Conservation (phyloP, 2,329 filamentous ascomycete species). For the Scedosporium dehoogii region DNA sequence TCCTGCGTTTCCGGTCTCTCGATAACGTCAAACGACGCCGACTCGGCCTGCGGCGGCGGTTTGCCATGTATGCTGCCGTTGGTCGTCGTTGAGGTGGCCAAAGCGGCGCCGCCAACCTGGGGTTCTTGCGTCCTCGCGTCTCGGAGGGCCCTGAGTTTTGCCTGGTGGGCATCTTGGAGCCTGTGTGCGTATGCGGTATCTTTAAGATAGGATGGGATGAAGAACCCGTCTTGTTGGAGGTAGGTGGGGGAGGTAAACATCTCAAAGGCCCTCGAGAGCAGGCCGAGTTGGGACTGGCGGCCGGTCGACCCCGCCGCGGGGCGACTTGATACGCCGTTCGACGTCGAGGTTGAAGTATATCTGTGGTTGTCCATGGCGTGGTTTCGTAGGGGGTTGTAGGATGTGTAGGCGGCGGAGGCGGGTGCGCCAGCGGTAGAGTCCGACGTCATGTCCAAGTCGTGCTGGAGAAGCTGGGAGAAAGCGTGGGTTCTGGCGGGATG, state of each 20-base stretch:
- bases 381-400: slow-evolving; percentile 9
- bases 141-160: slow-evolving; percentile 40
- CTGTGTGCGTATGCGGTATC: slow-evolving; percentile 69
- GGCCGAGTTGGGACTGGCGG: slow-evolving; percentile 21
- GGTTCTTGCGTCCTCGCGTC: slow-evolving; percentile 29
- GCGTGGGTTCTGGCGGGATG: slow-evolving; percentile 27
- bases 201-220: slow-evolving; percentile 75
- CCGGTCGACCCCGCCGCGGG: slow-evolving; percentile 1
- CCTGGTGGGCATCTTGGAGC: slow-evolving; percentile 55
- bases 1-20: slow-evolving; percentile 58
- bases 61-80: slow-evolving; percentile 20
- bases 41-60: background rate
- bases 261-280: slow-evolving; percentile 44
- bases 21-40: slow-evolving; percentile 62
- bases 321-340: slow-evolving; percentile 16
- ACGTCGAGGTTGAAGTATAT: slow-evolving; percentile 15
- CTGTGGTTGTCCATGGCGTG: slow-evolving; percentile 24
- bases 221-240: slow-evolving; percentile 26
- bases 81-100: slow-evolving; percentile 9
- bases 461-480: slow-evolving; percentile 47
- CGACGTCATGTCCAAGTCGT: slow-evolving; percentile 15
- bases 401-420: slow-evolving; percentile 15
- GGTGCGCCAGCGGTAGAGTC: slow-evolving; percentile 27
- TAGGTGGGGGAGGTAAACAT: slow-evolving; percentile 29
- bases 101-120: slow-evolving; percentile 12